Conservation (phyloP, 179 eudicot species). For the Actinidia arguta region DNA sequence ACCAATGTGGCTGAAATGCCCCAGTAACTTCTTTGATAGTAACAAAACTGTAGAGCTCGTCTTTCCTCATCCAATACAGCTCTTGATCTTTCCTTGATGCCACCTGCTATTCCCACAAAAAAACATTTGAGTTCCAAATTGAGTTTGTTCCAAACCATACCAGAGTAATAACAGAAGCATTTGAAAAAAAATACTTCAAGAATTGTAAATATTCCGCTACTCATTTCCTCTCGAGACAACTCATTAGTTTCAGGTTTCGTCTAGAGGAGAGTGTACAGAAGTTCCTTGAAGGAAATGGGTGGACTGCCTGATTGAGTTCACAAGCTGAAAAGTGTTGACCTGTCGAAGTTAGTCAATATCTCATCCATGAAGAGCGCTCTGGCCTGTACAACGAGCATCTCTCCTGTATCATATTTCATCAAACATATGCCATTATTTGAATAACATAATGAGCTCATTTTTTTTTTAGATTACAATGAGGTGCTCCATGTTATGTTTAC, state of each 20-base stretch:
- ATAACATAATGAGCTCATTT: not conserved
- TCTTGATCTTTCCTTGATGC: conserved; percentile 41
- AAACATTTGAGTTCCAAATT: not conserved
- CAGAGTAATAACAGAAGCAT: not conserved
- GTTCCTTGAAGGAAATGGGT: conserved; percentile 55
- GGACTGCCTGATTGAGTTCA: conserved; percentile 33
- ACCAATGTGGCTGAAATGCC: conserved; percentile 31
- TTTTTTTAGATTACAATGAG: not conserved
- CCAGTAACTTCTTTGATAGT: conserved; percentile 27
- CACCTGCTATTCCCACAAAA: conserved; percentile 25
- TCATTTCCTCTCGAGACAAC: conserved; percentile 51
- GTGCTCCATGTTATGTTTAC: conserved; percentile 32
- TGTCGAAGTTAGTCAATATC: conserved; percentile 61
- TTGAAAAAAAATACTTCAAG: not conserved
- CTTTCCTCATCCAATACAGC: conserved; percentile 29
- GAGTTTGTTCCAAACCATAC: not conserved
- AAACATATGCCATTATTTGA: not conserved
- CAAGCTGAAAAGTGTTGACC: conserved; percentile 59
- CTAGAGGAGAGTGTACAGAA: conserved; percentile 52
- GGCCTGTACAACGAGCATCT: conserved; percentile 82
- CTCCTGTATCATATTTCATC: conserved; percentile 47
- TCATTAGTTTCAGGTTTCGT: conserved; percentile 42
- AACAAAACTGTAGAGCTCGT: conserved; percentile 26
- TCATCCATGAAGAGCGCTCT: conserved; percentile 83
- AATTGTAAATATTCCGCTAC: conserved; percentile 55